A percentile compares a stretch with the other conserved stretches of the same genome.
Evolutionary conservation across 148 eudicot genomes (phyloP).

Genomic region (Salicornia ramosissima): DNA sequence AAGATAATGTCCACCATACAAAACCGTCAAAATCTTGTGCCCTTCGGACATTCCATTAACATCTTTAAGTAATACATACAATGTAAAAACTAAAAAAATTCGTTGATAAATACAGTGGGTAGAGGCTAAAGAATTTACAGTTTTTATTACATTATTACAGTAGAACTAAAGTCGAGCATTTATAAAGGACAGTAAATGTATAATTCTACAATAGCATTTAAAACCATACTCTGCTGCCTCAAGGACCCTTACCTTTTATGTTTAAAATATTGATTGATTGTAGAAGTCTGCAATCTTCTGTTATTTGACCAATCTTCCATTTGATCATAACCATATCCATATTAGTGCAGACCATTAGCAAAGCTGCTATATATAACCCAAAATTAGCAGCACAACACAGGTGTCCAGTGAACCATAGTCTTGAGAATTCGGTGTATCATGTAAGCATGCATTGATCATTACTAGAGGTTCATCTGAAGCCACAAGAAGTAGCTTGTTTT

Average conservation of each 20-base stretch:
- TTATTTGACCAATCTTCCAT: background rate
- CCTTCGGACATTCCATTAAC: background rate
- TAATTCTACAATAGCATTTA: constrained; percentile 2
- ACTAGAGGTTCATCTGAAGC: background rate
- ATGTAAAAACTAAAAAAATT: background rate
- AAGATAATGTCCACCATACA: background rate
- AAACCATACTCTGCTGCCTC: background rate
- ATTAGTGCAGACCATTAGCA: background rate
- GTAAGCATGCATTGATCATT: background rate
- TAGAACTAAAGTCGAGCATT: background rate
- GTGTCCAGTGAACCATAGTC: background rate
- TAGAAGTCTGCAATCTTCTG: background rate
- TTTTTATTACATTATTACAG: background rate
- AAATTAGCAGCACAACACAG: constrained; percentile 4
- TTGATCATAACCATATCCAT: background rate
- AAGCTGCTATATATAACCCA: background rate
- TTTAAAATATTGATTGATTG: background rate
- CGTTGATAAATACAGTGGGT: background rate
- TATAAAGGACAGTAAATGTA: background rate
- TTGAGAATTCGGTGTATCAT: background rate
- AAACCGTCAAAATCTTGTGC: background rate
- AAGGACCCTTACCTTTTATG: background rate
- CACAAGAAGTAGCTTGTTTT: constrained; percentile 12
- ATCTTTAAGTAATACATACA: background rate
- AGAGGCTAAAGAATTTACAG: background rate